These are phyloP conservation scores for Amanita exitialis DNA, from an alignment of 768 basidiomycete species.

Conservation along the genomic window DNA sequence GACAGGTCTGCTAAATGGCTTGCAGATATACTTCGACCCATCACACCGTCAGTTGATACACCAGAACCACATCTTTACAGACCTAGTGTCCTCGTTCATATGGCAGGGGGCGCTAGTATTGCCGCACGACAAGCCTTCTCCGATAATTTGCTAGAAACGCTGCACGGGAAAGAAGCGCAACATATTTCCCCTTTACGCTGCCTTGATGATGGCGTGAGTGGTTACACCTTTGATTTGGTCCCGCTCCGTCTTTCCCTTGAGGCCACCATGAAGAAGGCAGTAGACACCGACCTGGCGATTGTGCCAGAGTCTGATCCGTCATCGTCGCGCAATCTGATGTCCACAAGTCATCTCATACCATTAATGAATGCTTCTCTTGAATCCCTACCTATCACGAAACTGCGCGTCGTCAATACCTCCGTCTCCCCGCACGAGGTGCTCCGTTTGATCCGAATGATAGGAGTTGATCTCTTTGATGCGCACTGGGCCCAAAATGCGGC, in stretches of 20 bases:
- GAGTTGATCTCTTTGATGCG: constrained; percentile 70
- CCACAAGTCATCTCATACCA: constrained; percentile 17
- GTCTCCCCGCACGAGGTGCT: constrained; percentile 71
- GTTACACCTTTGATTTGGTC: constrained; percentile 64
- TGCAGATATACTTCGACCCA: constrained; percentile 29
- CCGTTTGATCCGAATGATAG: constrained; percentile 47
- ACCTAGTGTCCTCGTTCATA: constrained; percentile 44
- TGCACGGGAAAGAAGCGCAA: constrained; percentile 46
- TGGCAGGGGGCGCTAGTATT: constrained; percentile 50
- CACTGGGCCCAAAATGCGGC: constrained; percentile 64
- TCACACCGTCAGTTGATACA: background rate
- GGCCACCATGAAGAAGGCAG: constrained; percentile 8
- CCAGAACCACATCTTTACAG: background rate
- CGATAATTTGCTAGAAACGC: constrained; percentile 39
- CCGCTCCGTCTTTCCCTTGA: constrained; percentile 28
- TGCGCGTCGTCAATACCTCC: constrained; percentile 48
- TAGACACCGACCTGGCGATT: background rate
- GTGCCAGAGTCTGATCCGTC: constrained; percentile 5
- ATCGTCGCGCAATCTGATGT: background rate
- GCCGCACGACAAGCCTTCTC: constrained; percentile 61
- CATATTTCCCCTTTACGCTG: constrained; percentile 37
- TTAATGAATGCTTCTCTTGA: constrained; percentile 53
- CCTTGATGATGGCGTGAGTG: constrained; percentile 60
- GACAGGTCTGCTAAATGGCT: constrained; percentile 65
- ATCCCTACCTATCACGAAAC: constrained; percentile 43